A percentile compares a stretch with the other conserved stretches of the same genome.
These are phyloP conservation scores for Cladosporium sp. DNA, from an alignment of 2,329 filamentous ascomycete species.

Conservation along the genomic window DNA sequence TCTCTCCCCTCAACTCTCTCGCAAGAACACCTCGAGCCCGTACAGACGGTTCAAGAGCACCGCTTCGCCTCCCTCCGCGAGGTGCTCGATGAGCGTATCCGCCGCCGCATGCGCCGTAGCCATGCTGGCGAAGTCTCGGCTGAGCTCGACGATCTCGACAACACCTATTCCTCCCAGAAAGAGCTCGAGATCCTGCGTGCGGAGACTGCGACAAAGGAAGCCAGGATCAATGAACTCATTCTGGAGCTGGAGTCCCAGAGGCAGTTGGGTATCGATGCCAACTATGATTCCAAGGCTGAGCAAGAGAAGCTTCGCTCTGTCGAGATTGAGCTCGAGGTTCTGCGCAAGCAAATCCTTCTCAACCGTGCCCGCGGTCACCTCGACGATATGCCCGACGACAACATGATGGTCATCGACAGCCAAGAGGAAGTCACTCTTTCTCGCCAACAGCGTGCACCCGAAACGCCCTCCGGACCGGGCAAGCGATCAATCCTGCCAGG, in stretches of 20 bases:
- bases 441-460: not conserved
- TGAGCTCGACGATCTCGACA: conserved; percentile 22
- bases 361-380: conserved; percentile 18
- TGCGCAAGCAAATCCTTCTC: conserved; percentile 32
- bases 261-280: conserved; percentile 36
- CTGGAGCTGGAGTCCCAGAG: conserved; percentile 35
- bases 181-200: conserved; percentile 33
- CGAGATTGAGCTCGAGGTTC: conserved; percentile 27
- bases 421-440: conserved; percentile 23
- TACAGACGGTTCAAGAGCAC: conserved; percentile 23
- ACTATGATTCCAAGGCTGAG: conserved; percentile 31
- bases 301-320: conserved; percentile 28
- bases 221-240: conserved; percentile 26
- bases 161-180: conserved; percentile 20
- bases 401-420: conserved; percentile 31
- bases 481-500: conserved; percentile 3
- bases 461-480: not conserved
- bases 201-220: conserved; percentile 35
- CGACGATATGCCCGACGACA: conserved; percentile 22
- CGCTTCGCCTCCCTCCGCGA: conserved; percentile 28
- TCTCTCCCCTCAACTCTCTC: conserved; percentile 28
- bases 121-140: conserved; percentile 33
- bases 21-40: conserved; percentile 18
- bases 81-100: conserved; percentile 29
- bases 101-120: conserved; percentile 35